These are phyloP conservation scores for Amorphotheca resinae DNA, from an alignment of 495 filamentous ascomycete species.

Conservation along the genomic window DNA sequence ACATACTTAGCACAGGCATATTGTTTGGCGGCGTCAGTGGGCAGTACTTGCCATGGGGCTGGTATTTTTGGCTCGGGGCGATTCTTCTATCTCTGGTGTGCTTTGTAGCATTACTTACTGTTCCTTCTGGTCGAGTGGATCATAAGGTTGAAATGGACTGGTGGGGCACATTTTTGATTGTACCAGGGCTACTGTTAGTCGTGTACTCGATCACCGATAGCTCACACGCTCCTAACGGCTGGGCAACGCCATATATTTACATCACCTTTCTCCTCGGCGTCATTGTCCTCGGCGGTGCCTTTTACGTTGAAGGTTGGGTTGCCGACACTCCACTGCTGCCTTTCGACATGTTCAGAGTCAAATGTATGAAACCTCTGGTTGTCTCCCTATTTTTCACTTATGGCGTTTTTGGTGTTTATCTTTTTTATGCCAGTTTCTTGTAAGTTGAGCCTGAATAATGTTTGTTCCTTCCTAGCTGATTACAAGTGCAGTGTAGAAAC, in stretches of 20 bases:
- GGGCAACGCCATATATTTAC: constrained; percentile 58
- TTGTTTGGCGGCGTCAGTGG: constrained; percentile 60
- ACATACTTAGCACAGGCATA: too few species aligned
- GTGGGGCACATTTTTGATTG: constrained; percentile 46
- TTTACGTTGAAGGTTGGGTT: constrained; percentile 70
- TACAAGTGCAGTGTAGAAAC: neutral
- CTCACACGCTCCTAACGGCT: constrained; percentile 45
- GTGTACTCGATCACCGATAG: constrained; percentile 67
- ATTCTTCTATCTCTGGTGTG: constrained; percentile 31
- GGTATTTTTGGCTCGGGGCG: constrained; percentile 68
- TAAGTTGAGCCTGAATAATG: neutral
- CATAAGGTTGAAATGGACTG: constrained; percentile 35
- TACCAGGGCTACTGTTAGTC: constrained; percentile 50
- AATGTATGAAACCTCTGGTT: constrained; percentile 56
- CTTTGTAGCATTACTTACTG: constrained; percentile 41
- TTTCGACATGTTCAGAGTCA: constrained; percentile 53
- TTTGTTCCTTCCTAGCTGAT: neutral
- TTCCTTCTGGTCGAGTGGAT: constrained; percentile 47
- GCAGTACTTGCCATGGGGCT: constrained; percentile 51
- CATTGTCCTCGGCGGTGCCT: constrained; percentile 39
- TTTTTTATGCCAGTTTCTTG: constrained; percentile 1
- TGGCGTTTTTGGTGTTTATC: constrained; percentile 49
- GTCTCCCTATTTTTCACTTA: constrained; percentile 58
- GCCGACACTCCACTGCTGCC: constrained; percentile 59
- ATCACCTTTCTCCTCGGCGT: constrained; percentile 45